A percentile compares a stretch with the other conserved stretches of the same genome.
Evolutionary conservation across 305 asterid species (phyloP).

Genomic region (Fraxinus albicans): DNA sequence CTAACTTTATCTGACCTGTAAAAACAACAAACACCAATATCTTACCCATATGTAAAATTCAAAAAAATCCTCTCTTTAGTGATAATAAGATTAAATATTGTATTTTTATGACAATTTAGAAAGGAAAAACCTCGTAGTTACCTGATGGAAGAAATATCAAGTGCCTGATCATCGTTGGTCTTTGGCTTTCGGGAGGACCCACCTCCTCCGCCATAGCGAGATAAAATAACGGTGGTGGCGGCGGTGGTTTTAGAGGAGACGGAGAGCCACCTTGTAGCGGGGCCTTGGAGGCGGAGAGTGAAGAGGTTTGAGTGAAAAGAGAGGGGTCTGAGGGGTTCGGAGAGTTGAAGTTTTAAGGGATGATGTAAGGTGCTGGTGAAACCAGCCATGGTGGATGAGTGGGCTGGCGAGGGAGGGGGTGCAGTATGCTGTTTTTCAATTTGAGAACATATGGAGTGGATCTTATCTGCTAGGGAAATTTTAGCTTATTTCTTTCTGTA

Average conservation of each 20-base stretch:
- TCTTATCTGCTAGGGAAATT: slow-evolving; percentile 45
- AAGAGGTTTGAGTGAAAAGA: slow-evolving; percentile 30
- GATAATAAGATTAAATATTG: not conserved
- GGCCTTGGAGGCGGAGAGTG: slow-evolving; percentile 30
- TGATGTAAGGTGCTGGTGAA: slow-evolving; percentile 55
- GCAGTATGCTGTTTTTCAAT: slow-evolving; percentile 18
- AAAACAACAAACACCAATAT: slow-evolving; percentile 22
- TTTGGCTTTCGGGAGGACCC: slow-evolving; percentile 34
- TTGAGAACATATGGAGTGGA: slow-evolving; percentile 30
- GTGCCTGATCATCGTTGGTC: slow-evolving; percentile 62
- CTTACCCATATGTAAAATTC: not conserved
- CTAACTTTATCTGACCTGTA: slow-evolving; percentile 85
- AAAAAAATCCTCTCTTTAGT: slow-evolving; percentile 6
- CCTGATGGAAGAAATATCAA: slow-evolving; percentile 63
- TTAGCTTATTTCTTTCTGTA: not conserved
- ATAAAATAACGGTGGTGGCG: slow-evolving; percentile 34
- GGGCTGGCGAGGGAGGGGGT: not conserved
- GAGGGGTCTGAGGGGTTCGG: slow-evolving; percentile 32
- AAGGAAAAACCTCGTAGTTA: slow-evolving; percentile 18
- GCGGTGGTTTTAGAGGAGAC: slow-evolving; percentile 24
- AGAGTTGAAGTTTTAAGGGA: slow-evolving; percentile 40
- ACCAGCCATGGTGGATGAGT: slow-evolving; percentile 67
- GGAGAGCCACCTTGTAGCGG: slow-evolving; percentile 29
- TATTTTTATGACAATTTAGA: not conserved
- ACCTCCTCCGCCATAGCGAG: slow-evolving; percentile 58